Conservation (phyloP, 805 yeast genomes). For the Isabelozyma rhagii region DNA sequence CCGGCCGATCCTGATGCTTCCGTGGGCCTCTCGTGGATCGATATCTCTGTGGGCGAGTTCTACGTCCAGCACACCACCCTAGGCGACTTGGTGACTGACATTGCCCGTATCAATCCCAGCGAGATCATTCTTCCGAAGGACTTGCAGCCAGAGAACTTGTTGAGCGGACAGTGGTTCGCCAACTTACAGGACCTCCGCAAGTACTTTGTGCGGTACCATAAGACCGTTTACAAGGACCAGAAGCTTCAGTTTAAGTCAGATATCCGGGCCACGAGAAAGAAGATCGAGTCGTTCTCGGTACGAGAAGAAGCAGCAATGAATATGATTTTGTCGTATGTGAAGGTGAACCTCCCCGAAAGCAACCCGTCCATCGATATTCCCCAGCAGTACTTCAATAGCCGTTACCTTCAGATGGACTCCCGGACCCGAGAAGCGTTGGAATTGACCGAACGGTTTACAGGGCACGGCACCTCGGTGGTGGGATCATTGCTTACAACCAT, state of each 20-base stretch:
- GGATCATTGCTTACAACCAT: constrained; percentile 75
- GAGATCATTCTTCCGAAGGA: constrained; percentile 65
- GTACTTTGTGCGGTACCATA: constrained; percentile 57
- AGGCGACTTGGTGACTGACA: constrained; percentile 61
- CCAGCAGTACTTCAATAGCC: constrained; percentile 45
- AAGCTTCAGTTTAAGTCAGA: constrained; percentile 30
- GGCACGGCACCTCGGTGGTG: constrained; percentile 46
- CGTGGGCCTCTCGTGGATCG: constrained; percentile 85
- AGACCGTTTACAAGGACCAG: constrained; percentile 25
- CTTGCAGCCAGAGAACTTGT: constrained; percentile 35
- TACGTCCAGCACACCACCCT: constrained; percentile 63
- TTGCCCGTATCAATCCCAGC: constrained; percentile 75
- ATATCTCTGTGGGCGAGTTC: constrained; percentile 78
- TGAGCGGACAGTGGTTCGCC: constrained; percentile 52
- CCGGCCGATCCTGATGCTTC: constrained; percentile 39
- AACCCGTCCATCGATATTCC: constrained; percentile 68
- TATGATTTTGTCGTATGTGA: constrained; percentile 60
- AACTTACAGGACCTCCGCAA: constrained; percentile 56
- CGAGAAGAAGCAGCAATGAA: constrained; percentile 62
- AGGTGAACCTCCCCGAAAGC: constrained; percentile 69
- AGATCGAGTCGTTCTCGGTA: constrained; percentile 25
- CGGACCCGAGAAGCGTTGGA: constrained; percentile 77
- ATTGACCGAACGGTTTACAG: constrained; percentile 50
- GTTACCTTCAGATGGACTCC: constrained; percentile 74
- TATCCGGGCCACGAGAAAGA: constrained; percentile 33